Percentiles rank a stretch among this genome's conserved stretches.
These are phyloP conservation scores for Xylariaceae sp. DNA, from an alignment of 2,329 filamentous ascomycete species.

Conservation along the genomic window DNA sequence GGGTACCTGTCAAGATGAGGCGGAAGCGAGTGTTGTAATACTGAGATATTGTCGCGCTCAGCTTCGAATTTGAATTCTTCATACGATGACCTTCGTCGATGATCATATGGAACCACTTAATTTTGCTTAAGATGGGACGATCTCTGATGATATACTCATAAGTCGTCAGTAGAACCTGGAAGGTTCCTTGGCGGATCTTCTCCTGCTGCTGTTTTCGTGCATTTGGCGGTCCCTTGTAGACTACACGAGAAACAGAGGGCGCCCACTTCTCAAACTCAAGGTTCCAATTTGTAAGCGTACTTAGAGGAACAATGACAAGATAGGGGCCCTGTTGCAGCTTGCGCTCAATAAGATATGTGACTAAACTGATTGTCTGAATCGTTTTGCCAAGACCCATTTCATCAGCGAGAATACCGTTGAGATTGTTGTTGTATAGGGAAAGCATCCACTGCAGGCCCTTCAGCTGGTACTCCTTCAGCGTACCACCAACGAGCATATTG, in stretches of 20 bases:
- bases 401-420: slow-evolving; percentile 96
- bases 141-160: slow-evolving; percentile 99
- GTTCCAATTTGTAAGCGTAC: slow-evolving; percentile 98
- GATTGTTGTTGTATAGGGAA: slow-evolving; percentile 98
- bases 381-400: slow-evolving; percentile 99
- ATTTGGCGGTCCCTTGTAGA: slow-evolving; percentile 94
- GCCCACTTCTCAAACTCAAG: slow-evolving; percentile 99
- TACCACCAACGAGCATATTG: slow-evolving; percentile 81
- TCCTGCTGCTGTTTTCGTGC: slow-evolving; percentile 86
- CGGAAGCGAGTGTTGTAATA: slow-evolving; percentile 96
- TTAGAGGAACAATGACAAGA: slow-evolving; percentile 92
- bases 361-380: slow-evolving; percentile 96
- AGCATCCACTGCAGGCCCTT: slow-evolving; percentile 99
- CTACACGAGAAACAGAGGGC: slow-evolving; percentile 76
- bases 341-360: slow-evolving; percentile 94
- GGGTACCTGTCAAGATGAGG: slow-evolving; percentile 94
- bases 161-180: slow-evolving; percentile 94
- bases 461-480: slow-evolving; percentile 93
- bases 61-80: slow-evolving; percentile 97
- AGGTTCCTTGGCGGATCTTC: slow-evolving; percentile 87
- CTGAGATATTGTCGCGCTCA: slow-evolving; percentile 88
- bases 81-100: slow-evolving; percentile 99
- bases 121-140: slow-evolving; percentile 88
- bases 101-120: slow-evolving; percentile 99
- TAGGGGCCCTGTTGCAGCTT: slow-evolving; percentile 91